Evolutionary conservation across 805 yeast species (phyloP).

Genomic region (Starmerella bombi): DNA sequence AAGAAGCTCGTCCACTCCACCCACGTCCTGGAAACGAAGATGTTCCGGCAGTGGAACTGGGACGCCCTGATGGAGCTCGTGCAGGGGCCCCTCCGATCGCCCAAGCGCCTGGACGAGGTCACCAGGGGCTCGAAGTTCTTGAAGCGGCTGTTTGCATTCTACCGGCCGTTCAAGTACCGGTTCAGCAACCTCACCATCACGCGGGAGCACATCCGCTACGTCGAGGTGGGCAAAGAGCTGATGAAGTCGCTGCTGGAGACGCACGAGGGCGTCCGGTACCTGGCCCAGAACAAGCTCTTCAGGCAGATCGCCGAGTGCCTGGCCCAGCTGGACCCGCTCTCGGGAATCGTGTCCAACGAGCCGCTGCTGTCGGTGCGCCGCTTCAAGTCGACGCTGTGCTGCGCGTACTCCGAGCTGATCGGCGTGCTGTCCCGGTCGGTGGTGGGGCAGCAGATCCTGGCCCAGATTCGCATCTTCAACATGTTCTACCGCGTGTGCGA

Average conservation of each 20-base stretch:
- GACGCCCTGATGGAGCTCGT: conserved; percentile 53
- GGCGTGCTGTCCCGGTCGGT: conserved; percentile 53
- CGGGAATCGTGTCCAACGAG: conserved; percentile 59
- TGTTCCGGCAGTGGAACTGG: conserved; percentile 83
- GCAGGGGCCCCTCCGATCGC: conserved; percentile 68
- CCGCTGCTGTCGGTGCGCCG: conserved; percentile 56
- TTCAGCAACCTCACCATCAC: conserved; percentile 45
- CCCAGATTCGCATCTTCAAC: conserved; percentile 75
- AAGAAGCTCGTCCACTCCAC: conserved; percentile 54
- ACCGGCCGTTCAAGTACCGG: conserved; percentile 79
- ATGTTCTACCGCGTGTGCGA: conserved; percentile 49
- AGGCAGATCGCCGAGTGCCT: conserved; percentile 84
- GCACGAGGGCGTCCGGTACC: conserved; percentile 51
- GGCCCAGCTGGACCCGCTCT: conserved; percentile 68
- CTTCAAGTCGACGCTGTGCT: conserved; percentile 49
- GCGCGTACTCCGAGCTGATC: conserved; percentile 66
- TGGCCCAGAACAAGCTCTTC: conserved; percentile 53
- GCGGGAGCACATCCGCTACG: conserved; percentile 40
- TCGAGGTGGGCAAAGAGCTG: conserved; percentile 63
- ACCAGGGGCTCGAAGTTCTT: conserved; percentile 70
- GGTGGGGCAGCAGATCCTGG: conserved; percentile 56
- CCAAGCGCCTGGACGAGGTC: conserved; percentile 62
- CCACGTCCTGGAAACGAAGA: conserved; percentile 63
- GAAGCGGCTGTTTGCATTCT: conserved; percentile 72
- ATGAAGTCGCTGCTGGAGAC: conserved; percentile 50